Conservation (phyloP, 1,139 yeast genomes). For the Saccharomyces hybrid region DNA sequence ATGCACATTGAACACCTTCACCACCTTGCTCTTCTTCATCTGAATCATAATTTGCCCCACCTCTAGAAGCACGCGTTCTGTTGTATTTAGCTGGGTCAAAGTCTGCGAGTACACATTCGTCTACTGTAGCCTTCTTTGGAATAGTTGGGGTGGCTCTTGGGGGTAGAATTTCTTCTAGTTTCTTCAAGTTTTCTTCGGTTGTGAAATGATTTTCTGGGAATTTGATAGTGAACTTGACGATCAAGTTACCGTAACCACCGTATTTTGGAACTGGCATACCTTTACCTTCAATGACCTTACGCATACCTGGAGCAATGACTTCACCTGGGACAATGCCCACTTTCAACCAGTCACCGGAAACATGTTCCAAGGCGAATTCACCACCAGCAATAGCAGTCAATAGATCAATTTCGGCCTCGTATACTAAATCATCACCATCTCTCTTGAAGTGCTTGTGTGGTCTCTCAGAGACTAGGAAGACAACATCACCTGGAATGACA, state of each 20-base stretch:
- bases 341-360: conserved; percentile 82
- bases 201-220: conserved; percentile 65
- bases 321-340: conserved; percentile 84
- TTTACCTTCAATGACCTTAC: conserved; percentile 80
- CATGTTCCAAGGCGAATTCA: conserved; percentile 74
- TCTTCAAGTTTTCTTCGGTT: conserved; percentile 55
- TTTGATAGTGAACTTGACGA: conserved; percentile 60
- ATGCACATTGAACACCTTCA: conserved; percentile 84
- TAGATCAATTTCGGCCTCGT: conserved; percentile 82
- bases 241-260: conserved; percentile 69
- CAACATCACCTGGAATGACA: conserved; percentile 92
- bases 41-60: conserved; percentile 44
- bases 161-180: conserved; percentile 60
- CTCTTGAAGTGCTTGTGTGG: conserved; percentile 41
- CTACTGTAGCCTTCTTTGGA: conserved; percentile 63
- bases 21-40: conserved; percentile 58
- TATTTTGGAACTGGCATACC: conserved; percentile 90
- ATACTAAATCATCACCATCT: conserved; percentile 63
- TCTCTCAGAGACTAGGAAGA: conserved; percentile 82
- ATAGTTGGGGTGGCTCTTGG: conserved; percentile 46
- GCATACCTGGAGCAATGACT: conserved; percentile 75
- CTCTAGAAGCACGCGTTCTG: conserved; percentile 36
- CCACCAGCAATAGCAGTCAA: conserved; percentile 97
- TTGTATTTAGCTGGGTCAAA: conserved; percentile 57
- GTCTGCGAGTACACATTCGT: conserved; percentile 70